Percentiles rank a stretch among this genome's conserved stretches.
Evolutionary conservation across 768 basidiomycete species (phyloP).

Genomic region (Boletus coccyginus): DNA sequence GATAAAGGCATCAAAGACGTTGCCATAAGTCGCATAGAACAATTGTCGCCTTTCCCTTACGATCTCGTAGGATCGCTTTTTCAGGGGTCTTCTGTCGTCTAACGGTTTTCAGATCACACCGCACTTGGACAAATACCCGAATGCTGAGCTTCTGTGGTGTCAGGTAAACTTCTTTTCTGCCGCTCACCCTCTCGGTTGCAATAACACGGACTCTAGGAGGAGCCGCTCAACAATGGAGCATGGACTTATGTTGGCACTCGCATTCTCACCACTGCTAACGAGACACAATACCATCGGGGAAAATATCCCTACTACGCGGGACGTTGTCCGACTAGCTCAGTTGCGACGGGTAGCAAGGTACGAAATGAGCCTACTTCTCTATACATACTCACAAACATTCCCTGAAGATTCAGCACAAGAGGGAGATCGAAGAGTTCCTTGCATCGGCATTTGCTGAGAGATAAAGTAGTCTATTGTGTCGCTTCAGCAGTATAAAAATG

Average conservation of each 20-base stretch:
- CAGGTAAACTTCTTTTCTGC: constrained; percentile 46
- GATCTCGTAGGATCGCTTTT: constrained; percentile 61
- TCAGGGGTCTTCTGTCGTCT: background rate
- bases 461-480: background rate
- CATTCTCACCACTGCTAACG: constrained; percentile 87
- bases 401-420: constrained; percentile 75
- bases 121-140: constrained; percentile 95
- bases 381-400: background rate
- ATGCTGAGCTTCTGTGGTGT: constrained; percentile 91
- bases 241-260: constrained; percentile 97
- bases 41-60: constrained; percentile 96
- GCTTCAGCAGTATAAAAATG: background rate
- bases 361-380: constrained; percentile 2
- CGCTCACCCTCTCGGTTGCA: background rate
- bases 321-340: constrained; percentile 86
- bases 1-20: constrained; percentile 89
- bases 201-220: constrained; percentile 52
- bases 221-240: constrained; percentile 95
- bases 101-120: constrained; percentile 64
- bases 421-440: constrained; percentile 80
- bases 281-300: constrained; percentile 87
- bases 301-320: constrained; percentile 93
- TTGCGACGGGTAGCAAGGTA: constrained; percentile 91
- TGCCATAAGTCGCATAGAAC: constrained; percentile 92
- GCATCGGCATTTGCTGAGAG: constrained; percentile 51